These are phyloP conservation scores for Solanum dulcamara DNA, from an alignment of 257 asterid species.

Conservation along the genomic window DNA sequence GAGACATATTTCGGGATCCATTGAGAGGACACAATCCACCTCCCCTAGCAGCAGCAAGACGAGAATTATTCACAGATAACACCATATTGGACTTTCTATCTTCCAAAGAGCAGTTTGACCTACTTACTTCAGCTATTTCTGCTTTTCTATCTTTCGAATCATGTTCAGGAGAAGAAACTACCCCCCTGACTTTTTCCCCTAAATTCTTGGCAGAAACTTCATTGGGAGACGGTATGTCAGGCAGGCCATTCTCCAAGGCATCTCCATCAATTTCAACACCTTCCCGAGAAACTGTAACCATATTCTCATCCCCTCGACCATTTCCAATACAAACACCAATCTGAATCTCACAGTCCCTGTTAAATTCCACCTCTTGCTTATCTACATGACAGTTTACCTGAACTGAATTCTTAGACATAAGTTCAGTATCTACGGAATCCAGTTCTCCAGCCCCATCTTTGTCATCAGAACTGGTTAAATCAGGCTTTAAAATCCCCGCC, in stretches of 20 bases:
- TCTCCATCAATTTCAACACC: slow-evolving; percentile 14
- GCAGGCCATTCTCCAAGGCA: slow-evolving; percentile 10
- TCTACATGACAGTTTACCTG: slow-evolving; percentile 12
- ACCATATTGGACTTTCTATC: slow-evolving; percentile 10
- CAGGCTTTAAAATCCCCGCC: slow-evolving; percentile 18
- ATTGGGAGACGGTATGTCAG: slow-evolving; percentile 9
- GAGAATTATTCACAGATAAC: slow-evolving; percentile 8
- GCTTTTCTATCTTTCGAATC: slow-evolving; percentile 2
- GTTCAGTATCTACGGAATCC: slow-evolving; percentile 25
- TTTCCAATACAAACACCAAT: slow-evolving; percentile 8
- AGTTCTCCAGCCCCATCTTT: slow-evolving; percentile 12
- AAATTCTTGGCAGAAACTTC: slow-evolving; percentile 18
- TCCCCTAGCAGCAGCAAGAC: neutral
- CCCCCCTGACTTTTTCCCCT: slow-evolving; percentile 15
- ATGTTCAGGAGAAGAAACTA: slow-evolving; percentile 13
- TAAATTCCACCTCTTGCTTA: slow-evolving; percentile 24
- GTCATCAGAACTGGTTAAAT: slow-evolving; percentile 21
- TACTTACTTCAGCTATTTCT: slow-evolving; percentile 10
- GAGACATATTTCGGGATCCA: slow-evolving; percentile 22
- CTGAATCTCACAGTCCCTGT: slow-evolving; percentile 9
- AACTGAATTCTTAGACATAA: slow-evolving; percentile 7
- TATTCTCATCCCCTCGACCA: slow-evolving; percentile 10
- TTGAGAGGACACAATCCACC: neutral
- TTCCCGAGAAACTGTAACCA: slow-evolving; percentile 12
- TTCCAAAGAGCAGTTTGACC: slow-evolving; percentile 7